Base-by-base conservation (phyloP, 768 basidiomycete species). In the Gloeostereum incarnatum region DNA sequence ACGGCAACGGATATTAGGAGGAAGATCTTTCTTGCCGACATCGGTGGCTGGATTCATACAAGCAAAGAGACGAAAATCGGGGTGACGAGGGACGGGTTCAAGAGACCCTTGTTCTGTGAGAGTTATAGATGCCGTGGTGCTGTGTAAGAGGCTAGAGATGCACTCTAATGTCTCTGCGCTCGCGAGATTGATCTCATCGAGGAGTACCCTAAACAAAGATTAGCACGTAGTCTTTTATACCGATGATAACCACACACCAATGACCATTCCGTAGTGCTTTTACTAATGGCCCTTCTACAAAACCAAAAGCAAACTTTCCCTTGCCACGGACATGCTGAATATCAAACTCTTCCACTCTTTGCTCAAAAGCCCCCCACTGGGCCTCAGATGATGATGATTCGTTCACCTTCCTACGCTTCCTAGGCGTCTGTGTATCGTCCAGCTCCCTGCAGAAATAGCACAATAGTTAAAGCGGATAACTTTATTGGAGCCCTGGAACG, bases 1-100 rank as follows among this genome's bases (percentile, higher is more conserved):
- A 21, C 86, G 78, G 7, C 83, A 75, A 24, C 93, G 80, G 35
- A 98, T 86, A 50, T 82, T 83, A 4, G 87, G 81, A 13, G 91
- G 89, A 0, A 99, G 78, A 51, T 98, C 94, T 51, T 92, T 96
- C 66, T 98, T 99, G 23, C 96, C 96, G 10, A 97, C 86, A 49
- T 99, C 96, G 3, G 93, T 99, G 0, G 96, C 96, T 4, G 96
- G 96, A 53, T 99, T 99, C 96, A 99, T 99, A 56, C 96, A 99
- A 3, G 92, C 92, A 51, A 98, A 98, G 4, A 98, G 69, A 14
- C 94, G 85, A 65, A 99, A 99, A 50, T 94, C 83, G 13, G 90
- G 79, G 56, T 99, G 96, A 0, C 96, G 83, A 35, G 82, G 81
- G 20, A 98, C 71, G 1, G 87, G 84, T 48, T 92, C 88, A 38